These are phyloP conservation scores for Rosellinia necatrix DNA, from an alignment of 2,329 filamentous ascomycete species.

Conservation along the genomic window DNA sequence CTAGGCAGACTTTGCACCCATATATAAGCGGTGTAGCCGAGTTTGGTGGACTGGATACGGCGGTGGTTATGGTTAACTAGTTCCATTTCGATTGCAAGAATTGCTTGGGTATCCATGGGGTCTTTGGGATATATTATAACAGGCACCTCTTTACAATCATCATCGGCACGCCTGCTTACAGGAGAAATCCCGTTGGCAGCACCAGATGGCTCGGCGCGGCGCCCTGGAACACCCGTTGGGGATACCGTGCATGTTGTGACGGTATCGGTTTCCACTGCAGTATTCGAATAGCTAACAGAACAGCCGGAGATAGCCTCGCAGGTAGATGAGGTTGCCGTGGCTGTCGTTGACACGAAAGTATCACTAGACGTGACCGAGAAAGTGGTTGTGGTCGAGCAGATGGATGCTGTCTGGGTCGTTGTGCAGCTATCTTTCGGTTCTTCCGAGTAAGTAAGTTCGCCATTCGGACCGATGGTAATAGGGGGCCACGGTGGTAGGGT, in stretches of 20 bases:
- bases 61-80: background rate
- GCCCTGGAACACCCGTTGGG: background rate
- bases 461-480: background rate
- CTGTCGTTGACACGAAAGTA: background rate
- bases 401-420: background rate
- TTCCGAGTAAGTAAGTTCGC: background rate
- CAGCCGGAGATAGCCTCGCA: conserved; percentile 5
- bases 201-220: no score
- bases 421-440: background rate
- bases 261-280: background rate
- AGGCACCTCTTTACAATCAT: background rate
- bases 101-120: background rate
- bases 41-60: background rate
- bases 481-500: conserved; percentile 3
- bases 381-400: background rate
- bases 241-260: background rate
- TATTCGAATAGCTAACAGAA: background rate
- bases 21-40: background rate
- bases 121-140: background rate
- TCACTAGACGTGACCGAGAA: background rate
- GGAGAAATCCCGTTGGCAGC: no score
- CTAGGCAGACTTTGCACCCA: conserved; percentile 2
- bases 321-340: no score
- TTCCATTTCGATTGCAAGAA: background rate
- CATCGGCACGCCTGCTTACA: background rate